Percentiles rank a stretch among this genome's conserved stretches.
phyloP scores from a whole-genome alignment of 176 grass and related monocot genomes.

The Phoenix roebelenii region DNA sequence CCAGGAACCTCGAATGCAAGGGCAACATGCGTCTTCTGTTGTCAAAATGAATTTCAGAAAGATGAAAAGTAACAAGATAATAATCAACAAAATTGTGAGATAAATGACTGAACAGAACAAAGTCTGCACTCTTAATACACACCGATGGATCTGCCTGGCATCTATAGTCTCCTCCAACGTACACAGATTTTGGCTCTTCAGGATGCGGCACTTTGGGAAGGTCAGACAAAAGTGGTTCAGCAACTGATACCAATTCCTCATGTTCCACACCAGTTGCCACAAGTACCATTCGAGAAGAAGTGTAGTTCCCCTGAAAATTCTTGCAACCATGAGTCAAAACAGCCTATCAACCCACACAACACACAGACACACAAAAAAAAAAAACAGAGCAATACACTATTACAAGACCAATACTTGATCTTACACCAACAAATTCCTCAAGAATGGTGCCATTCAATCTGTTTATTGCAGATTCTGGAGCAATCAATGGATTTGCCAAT shows the following conservation, averaged over 20 bases:
- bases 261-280: slow-evolving; percentile 84
- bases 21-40: slow-evolving; percentile 74
- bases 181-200: slow-evolving; percentile 64
- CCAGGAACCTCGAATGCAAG: slow-evolving; percentile 87
- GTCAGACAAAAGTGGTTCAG: slow-evolving; percentile 71
- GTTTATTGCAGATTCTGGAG: slow-evolving; percentile 46
- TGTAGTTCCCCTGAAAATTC: slow-evolving; percentile 62
- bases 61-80: slow-evolving; percentile 12
- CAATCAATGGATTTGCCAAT: slow-evolving; percentile 78
- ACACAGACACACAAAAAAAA: background rate
- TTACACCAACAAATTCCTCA: slow-evolving; percentile 67
- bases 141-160: slow-evolving; percentile 56
- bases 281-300: slow-evolving; percentile 67
- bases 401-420: slow-evolving; percentile 25
- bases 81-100: background rate
- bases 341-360: slow-evolving; percentile 3
- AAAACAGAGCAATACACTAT: background rate
- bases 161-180: slow-evolving; percentile 79
- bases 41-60: slow-evolving; percentile 8
- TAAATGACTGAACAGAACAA: too few relatives aligned
- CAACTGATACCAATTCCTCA: slow-evolving; percentile 59
- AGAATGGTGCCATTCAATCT: slow-evolving; percentile 60
- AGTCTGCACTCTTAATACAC: background rate
- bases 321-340: slow-evolving; percentile 18
- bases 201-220: slow-evolving; percentile 39